Conservation (phyloP, 2,329 filamentous ascomycete genomes). For the Pestalotiopsis fici region DNA sequence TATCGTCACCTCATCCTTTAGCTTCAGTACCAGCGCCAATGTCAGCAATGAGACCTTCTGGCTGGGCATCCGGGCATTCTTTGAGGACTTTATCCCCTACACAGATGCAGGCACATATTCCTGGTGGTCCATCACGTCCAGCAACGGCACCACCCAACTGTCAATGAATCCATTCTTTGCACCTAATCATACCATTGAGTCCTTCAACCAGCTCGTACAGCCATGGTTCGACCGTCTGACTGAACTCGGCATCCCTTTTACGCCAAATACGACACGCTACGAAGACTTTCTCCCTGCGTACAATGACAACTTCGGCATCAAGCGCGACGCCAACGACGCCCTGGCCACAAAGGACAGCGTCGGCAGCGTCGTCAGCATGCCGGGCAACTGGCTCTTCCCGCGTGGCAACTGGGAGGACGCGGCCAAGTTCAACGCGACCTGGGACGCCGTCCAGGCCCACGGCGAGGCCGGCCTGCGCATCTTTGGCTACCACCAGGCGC, state of each 20-base stretch:
- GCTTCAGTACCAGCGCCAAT: conserved; percentile 18
- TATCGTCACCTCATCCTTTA: conserved; percentile 28
- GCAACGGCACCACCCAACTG: conserved; percentile 20
- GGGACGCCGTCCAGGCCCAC: conserved; percentile 31
- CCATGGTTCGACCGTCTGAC: conserved; percentile 30
- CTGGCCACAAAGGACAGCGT: background rate
- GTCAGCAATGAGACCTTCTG: conserved; percentile 32
- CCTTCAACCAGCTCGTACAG: conserved; percentile 25
- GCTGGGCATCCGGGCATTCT: conserved; percentile 27
- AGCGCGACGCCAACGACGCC: conserved; percentile 10
- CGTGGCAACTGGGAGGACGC: conserved; percentile 35
- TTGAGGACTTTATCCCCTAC: conserved; percentile 30
- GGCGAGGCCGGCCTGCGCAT: conserved; percentile 32
- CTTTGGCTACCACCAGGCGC: conserved; percentile 24
- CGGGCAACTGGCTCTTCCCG: conserved; percentile 41
- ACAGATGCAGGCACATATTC: conserved; percentile 35
- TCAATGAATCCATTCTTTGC: conserved; percentile 33
- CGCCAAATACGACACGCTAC: conserved; percentile 29
- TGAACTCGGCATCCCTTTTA: conserved; percentile 23
- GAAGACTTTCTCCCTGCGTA: conserved; percentile 38
- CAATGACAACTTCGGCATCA: conserved; percentile 38
- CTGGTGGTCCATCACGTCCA: conserved; percentile 27
- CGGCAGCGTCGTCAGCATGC: conserved; percentile 23
- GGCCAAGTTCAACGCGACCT: conserved; percentile 28
- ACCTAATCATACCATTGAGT: conserved; percentile 24